Evolutionary conservation across 345 rosid genomes (phyloP).

Genomic region (Eucalyptus tenuipes): DNA sequence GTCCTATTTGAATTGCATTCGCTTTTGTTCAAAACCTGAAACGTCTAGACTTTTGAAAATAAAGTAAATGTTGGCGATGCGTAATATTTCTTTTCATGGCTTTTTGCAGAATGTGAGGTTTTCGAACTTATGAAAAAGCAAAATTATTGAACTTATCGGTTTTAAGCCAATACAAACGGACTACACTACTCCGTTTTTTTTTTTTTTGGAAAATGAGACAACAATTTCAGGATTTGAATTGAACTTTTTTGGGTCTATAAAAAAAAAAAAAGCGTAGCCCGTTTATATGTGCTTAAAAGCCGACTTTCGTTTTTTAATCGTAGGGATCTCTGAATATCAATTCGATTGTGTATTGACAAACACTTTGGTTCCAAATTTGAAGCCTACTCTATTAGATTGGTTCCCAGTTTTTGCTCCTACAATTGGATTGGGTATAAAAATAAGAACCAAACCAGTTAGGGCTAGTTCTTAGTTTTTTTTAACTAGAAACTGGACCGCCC

Average conservation of each 20-base stretch:
- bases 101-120: background rate
- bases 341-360: background rate
- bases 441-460: background rate
- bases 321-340: background rate
- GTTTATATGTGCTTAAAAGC: background rate
- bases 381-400: background rate
- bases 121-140: background rate
- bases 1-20: background rate
- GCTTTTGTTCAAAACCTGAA: background rate
- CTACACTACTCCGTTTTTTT: too few species aligned
- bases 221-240: background rate
- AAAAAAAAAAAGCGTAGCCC: background rate
- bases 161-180: background rate
- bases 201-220: too few species aligned
- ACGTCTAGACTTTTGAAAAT: background rate
- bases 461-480: background rate
- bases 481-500: background rate
- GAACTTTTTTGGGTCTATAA: background rate
- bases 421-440: background rate
- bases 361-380: too few species aligned
- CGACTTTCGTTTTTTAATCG: too few species aligned
- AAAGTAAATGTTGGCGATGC: background rate
- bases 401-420: background rate
- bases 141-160: background rate
- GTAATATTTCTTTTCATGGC: background rate